Evolutionary conservation across 106 monocot species (phyloP).

Genomic region (Platanthera guangdongensis): DNA sequence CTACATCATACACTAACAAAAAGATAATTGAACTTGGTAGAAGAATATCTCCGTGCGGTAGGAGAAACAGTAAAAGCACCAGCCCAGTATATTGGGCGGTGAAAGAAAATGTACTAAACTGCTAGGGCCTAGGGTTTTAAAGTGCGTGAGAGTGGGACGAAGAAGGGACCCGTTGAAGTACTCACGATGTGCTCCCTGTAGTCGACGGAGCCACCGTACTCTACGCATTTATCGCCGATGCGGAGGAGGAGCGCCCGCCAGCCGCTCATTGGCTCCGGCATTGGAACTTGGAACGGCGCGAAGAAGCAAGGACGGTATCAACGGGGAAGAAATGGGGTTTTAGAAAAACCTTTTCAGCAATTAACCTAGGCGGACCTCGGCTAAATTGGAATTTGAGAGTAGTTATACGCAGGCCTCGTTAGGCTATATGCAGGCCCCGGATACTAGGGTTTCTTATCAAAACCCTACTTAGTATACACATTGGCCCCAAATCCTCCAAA

Average conservation of each 20-base stretch:
- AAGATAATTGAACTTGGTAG: background rate
- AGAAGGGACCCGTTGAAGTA: background rate
- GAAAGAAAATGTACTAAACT: background rate
- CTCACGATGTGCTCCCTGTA: slow-evolving; percentile 86
- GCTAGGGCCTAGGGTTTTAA: slow-evolving; percentile 7
- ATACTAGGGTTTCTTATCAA: too few relatives aligned
- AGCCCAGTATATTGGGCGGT: background rate
- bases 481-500: too few relatives aligned
- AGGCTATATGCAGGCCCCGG: too few relatives aligned
- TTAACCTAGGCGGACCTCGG: too few relatives aligned
- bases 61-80: background rate
- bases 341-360: too few relatives aligned
- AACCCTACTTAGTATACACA: too few relatives aligned
- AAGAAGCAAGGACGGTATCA: background rate
- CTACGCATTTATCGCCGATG: slow-evolving; percentile 84
- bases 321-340: too few relatives aligned
- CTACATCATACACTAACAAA: background rate
- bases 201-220: slow-evolving; percentile 70
- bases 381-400: too few relatives aligned
- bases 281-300: slow-evolving; percentile 2
- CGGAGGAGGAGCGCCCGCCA: slow-evolving; percentile 79
- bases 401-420: too few relatives aligned
- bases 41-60: background rate
- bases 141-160: background rate
- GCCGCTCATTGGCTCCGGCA: slow-evolving; percentile 24